phyloP scores from a whole-genome alignment of 2,329 filamentous ascomycete species.

The Epichloe uncinata region DNA sequence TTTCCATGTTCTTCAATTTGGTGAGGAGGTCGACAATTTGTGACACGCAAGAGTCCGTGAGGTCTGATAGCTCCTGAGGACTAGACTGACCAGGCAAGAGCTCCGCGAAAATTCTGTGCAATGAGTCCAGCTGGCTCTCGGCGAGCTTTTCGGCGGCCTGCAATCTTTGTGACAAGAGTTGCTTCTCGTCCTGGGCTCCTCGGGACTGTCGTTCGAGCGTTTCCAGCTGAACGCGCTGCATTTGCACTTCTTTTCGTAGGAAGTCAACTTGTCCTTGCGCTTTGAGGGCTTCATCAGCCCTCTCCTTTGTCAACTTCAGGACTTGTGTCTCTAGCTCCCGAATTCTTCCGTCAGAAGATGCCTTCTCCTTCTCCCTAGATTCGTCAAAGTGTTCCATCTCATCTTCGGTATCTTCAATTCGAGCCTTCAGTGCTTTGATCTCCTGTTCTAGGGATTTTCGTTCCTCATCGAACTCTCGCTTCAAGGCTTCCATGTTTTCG shows the following conservation, averaged over 20 bases:
- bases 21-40: conserved; percentile 44
- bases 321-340: conserved; percentile 59
- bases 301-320: conserved; percentile 45
- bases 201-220: conserved; percentile 45
- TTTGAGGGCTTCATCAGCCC: conserved; percentile 42
- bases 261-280: conserved; percentile 50
- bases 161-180: conserved; percentile 36
- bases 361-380: conserved; percentile 70
- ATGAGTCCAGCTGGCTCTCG: conserved; percentile 36
- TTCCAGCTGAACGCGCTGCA: conserved; percentile 47
- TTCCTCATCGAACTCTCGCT: conserved; percentile 77
- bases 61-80: conserved; percentile 41
- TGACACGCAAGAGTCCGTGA: conserved; percentile 47
- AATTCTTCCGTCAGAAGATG: conserved; percentile 53
- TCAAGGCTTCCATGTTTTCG: conserved; percentile 84
- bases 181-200: conserved; percentile 38
- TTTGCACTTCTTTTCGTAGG: conserved; percentile 44
- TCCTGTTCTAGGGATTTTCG: conserved; percentile 73
- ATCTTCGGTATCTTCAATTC: conserved; percentile 80
- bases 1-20: conserved; percentile 47
- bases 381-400: conserved; percentile 77
- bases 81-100: conserved; percentile 38
- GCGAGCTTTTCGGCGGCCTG: conserved; percentile 36
- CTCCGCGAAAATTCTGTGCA: conserved; percentile 47
- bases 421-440: conserved; percentile 59